These are phyloP conservation scores for Detonula confervacea DNA, from an alignment of 352 stramenopile genomes.

Conservation along the genomic window DNA sequence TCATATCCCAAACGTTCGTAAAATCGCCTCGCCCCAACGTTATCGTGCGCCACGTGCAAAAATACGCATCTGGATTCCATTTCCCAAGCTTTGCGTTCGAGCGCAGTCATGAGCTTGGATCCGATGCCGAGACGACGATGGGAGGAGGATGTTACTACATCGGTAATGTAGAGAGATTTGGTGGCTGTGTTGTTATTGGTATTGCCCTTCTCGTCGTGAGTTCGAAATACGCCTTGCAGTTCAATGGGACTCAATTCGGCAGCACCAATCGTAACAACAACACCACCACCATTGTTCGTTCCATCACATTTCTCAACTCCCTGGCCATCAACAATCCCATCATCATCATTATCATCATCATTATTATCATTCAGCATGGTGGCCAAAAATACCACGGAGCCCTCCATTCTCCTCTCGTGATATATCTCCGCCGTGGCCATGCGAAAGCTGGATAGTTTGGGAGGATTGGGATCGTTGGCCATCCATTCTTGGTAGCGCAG, in stretches of 20 bases:
- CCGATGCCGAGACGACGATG: constrained; percentile 53
- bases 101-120: constrained; percentile 44
- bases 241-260: constrained; percentile 66
- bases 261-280: constrained; percentile 29
- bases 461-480: constrained; percentile 19
- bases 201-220: background rate
- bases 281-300: background rate
- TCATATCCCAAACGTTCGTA: constrained; percentile 56
- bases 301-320: too few species aligned
- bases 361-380: constrained; percentile 2
- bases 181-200: background rate
- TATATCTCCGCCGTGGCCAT: constrained; percentile 52
- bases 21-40: constrained; percentile 43
- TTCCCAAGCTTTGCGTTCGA: constrained; percentile 40
- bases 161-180: constrained; percentile 56
- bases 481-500: constrained; percentile 67
- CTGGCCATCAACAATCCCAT: too few species aligned
- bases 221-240: constrained; percentile 26
- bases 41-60: constrained; percentile 55
- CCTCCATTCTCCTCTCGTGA: constrained; percentile 26
- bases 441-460: constrained; percentile 48
- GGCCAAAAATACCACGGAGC: constrained; percentile 51
- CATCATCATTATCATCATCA: constrained; percentile 2
- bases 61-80: constrained; percentile 21
- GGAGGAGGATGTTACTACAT: constrained; percentile 56